Base-by-base conservation (phyloP, 805 yeast species). In the Metschnikowia lachancei region DNA sequence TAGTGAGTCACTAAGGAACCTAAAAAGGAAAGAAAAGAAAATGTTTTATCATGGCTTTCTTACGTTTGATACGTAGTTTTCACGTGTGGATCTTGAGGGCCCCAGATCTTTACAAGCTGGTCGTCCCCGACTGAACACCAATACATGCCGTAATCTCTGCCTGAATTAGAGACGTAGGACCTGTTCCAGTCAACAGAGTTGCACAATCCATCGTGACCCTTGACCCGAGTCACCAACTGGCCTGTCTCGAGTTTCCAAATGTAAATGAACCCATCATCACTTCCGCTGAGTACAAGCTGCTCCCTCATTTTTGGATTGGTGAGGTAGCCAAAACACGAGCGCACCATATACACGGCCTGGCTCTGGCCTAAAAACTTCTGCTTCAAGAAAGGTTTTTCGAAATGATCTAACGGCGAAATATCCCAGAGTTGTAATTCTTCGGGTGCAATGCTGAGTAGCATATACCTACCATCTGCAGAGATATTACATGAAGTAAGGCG, bases 101-200 rank as follows among this genome's bases (percentile, higher is more conserved):
- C 82, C 90, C 89, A 85, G 6, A 88, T 74, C 47, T 81, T 80
- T 3, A 88, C 83, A 8, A 74, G 64, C 16, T 78, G 75, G 62
- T 91, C 97, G 63, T 90, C 97, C 13, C 95, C 88, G 33, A 89
- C 90, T 17, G 92, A 82, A 6, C 89, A 94, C 79, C 91, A 83
- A 64, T 83, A 66, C 37, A 61, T 61, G 4, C 77, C 76, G 51
- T 56, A 69, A 53, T 72, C 76, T 19, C 52, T 53, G 2, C 59
- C 64, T 14, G 45, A 35, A 5, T 55, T 36, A 5, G 54, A 43
- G 13, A 30, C 29, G 45, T 52, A 64, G 31, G 49, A 52, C 16
- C 62, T 54, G 54, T 80, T 82, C 91, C 94, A 89, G 49, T 84
- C 82, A 2, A 89, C 94, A 38, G 87, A 80, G 60, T 87, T 90